Conservation (phyloP, 2,329 filamentous ascomycete genomes). For the Graphilbum ipis-grandicollis region DNA sequence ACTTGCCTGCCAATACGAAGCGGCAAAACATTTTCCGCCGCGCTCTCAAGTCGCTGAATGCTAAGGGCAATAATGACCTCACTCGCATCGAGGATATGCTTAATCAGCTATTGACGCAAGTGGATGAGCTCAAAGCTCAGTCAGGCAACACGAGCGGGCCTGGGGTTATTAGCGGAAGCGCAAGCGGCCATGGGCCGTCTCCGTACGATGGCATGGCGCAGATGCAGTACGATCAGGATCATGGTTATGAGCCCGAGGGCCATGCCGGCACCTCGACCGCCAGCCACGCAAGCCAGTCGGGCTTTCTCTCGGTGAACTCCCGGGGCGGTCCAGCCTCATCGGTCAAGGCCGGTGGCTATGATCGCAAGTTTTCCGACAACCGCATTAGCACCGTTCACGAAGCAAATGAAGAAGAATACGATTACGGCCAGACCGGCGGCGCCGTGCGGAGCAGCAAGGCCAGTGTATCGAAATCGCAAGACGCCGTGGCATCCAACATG, state of each 20-base stretch:
- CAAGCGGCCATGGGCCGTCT: constrained; percentile 33
- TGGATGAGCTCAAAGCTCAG: constrained; percentile 62
- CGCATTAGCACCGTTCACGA: constrained; percentile 84
- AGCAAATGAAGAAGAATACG: constrained; percentile 58
- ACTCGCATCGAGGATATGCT: constrained; percentile 83
- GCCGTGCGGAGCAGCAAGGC: constrained; percentile 17
- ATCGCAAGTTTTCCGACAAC: constrained; percentile 50
- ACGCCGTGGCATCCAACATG: not conserved
- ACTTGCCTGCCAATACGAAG: constrained; percentile 48
- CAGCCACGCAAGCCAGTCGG: constrained; percentile 57
- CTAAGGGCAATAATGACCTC: constrained; percentile 76
- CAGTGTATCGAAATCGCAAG: not conserved
- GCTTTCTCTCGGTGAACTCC: constrained; percentile 47
- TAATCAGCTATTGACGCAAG: constrained; percentile 78
- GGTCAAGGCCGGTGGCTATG: constrained; percentile 23
- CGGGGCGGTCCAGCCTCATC: constrained; percentile 22
- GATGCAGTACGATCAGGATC: constrained; percentile 48
- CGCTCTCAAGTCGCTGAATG: constrained; percentile 77
- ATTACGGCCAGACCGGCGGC: constrained; percentile 17
- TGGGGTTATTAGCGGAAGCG: constrained; percentile 10
- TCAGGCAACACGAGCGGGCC: constrained; percentile 20
- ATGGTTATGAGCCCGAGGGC: constrained; percentile 71
- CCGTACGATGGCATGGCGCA: constrained; percentile 51
- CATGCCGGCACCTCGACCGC: constrained; percentile 59
- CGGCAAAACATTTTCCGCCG: constrained; percentile 87